Evolutionary conservation across 257 asterid species (phyloP).

Genomic region (Nyctanthes arbortristis): DNA sequence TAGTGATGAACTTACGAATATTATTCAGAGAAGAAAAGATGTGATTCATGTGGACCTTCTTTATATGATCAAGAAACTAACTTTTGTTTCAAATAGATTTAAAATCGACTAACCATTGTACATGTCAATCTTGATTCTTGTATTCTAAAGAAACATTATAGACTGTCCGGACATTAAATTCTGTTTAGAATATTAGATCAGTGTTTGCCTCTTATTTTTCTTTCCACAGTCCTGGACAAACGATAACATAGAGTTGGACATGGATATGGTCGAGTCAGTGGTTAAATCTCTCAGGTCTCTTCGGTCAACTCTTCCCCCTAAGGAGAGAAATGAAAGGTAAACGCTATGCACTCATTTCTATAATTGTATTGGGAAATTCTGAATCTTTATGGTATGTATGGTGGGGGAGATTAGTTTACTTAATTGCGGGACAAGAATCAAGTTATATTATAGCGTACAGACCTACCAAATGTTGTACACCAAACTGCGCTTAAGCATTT

Average conservation of each 20-base stretch:
- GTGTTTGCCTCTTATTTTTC: not conserved
- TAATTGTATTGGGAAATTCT: not conserved
- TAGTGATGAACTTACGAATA: no score
- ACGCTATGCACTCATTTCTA: not conserved
- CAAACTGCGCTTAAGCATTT: no score
- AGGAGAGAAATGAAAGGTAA: conserved; percentile 78
- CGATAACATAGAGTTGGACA: conserved; percentile 68
- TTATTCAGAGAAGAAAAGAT: no score
- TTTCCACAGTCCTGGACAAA: conserved; percentile 70
- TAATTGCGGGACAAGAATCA: not conserved
- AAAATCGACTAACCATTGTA: no score
- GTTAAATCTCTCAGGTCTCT: conserved; percentile 77
- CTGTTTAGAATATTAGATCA: conserved; percentile 1
- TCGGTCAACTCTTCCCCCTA: conserved; percentile 63
- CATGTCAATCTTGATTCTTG: no score
- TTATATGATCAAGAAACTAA: no score
- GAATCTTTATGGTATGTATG: not conserved
- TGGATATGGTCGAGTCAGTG: conserved; percentile 64
- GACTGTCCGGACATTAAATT: not conserved
- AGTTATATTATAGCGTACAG: not conserved
- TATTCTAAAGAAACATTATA: no score
- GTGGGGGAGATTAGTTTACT: not conserved
- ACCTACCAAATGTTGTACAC: not conserved
- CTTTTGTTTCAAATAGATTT: no score
- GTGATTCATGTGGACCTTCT: no score